These are phyloP conservation scores for Austroboletus novae-zelandiae DNA, from an alignment of 1,284 basidiomycete species.

Conservation along the genomic window DNA sequence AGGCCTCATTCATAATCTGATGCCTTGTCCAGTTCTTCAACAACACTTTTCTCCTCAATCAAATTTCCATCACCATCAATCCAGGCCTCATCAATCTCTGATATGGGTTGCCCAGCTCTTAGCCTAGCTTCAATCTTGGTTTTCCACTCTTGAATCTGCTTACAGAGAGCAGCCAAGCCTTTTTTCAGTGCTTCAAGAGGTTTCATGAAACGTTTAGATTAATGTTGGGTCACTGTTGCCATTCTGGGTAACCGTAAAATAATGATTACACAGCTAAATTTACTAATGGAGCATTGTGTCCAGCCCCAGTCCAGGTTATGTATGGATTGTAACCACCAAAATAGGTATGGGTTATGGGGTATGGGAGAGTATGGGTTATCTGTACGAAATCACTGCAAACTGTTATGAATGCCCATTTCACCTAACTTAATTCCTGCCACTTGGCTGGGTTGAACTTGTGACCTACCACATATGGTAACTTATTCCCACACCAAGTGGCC, in stretches of 20 bases:
- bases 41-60: constrained; percentile 3
- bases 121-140: not conserved
- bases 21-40: not conserved
- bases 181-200: not conserved
- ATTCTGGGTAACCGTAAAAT: not conserved
- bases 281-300: no score
- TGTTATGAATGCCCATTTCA: no score
- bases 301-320: not conserved
- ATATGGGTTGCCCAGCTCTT: not conserved
- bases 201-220: not conserved
- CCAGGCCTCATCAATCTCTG: constrained; percentile 4
- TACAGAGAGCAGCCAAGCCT: not conserved
- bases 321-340: constrained; percentile 7
- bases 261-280: no score
- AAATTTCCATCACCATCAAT: constrained; percentile 8
- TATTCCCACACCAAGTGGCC: no score
- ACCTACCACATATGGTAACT: no score
- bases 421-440: no score
- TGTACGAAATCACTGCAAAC: not conserved
- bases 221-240: not conserved
- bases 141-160: constrained; percentile 1
- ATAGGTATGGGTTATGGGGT: constrained; percentile 5
- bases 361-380: constrained; percentile 7
- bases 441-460: no score
- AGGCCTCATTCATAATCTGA: constrained; percentile 5